These are phyloP conservation scores for Arbutus unedo DNA, from an alignment of 148 eudicot species.

Conservation along the genomic window DNA sequence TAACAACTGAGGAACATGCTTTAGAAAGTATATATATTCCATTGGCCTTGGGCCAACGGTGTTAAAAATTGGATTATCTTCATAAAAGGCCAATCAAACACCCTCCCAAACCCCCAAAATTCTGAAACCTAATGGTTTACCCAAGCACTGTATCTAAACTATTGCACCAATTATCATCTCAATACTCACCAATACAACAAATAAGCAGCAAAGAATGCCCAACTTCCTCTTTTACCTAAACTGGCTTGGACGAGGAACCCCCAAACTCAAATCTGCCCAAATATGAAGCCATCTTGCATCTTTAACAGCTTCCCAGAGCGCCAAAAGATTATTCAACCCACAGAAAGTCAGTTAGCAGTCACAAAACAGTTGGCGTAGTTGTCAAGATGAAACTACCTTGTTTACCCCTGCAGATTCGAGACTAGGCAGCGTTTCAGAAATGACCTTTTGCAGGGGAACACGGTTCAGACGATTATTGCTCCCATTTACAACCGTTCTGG, in stretches of 20 bases:
- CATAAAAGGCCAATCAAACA: not conserved
- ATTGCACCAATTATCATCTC: not conserved
- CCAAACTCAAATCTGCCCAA: slow-evolving; percentile 10
- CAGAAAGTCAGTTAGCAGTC: not conserved
- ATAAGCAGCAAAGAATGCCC: not conserved
- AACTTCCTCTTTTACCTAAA: not conserved
- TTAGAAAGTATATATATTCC: not conserved
- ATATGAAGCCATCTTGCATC: slow-evolving; percentile 10
- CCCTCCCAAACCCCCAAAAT: slow-evolving; percentile 2
- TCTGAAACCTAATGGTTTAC: not conserved
- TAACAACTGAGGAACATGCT: not conserved
- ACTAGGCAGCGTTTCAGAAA: slow-evolving; percentile 54
- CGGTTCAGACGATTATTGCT: slow-evolving; percentile 26
- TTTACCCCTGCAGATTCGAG: slow-evolving; percentile 43
- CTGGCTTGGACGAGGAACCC: not conserved
- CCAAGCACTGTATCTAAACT: not conserved
- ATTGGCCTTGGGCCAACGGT: not conserved
- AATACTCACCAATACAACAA: not conserved
- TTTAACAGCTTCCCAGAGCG: not conserved
- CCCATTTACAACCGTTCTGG: slow-evolving; percentile 42
- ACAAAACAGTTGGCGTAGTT: not conserved
- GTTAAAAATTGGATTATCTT: not conserved
- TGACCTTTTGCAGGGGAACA: slow-evolving; percentile 47
- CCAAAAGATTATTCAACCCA: not conserved
- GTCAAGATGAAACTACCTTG: slow-evolving; percentile 30